Evolutionary conservation across 257 asterid genomes (phyloP).

Genomic region (Solanum tacnaense): DNA sequence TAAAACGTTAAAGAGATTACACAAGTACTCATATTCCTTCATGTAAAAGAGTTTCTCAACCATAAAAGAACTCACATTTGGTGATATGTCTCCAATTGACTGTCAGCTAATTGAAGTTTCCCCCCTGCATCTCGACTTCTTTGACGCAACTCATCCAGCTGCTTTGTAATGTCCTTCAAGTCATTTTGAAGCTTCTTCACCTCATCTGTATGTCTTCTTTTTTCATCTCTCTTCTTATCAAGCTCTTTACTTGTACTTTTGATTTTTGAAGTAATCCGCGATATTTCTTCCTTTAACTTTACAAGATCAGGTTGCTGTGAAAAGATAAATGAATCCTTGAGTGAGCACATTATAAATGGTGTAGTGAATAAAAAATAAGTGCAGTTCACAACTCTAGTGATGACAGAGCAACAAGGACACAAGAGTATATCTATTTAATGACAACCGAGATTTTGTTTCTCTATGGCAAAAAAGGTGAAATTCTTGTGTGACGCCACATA

Average conservation of each 20-base stretch:
- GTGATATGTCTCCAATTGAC: conserved; percentile 89
- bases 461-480: neutral
- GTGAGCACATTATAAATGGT: neutral
- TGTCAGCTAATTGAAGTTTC: conserved; percentile 88
- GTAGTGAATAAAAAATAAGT: neutral
- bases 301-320: conserved; percentile 92
- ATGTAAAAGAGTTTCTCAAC: neutral
- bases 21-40: conserved; percentile 3
- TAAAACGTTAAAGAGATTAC: neutral
- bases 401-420: neutral
- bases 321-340: neutral
- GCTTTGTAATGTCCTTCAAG: conserved; percentile 62
- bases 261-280: conserved; percentile 66
- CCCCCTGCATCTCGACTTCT: conserved; percentile 80
- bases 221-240: conserved; percentile 70
- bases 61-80: conserved; percentile 52
- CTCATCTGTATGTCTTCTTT: conserved; percentile 54
- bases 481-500: neutral
- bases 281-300: conserved; percentile 74
- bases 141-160: conserved; percentile 72
- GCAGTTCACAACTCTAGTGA: neutral
- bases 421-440: neutral
- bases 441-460: neutral
- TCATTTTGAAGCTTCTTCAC: conserved; percentile 74
- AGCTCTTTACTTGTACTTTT: conserved; percentile 72